Conservation (phyloP, 306 rosid genomes). For the Sesbania bispinosa region DNA sequence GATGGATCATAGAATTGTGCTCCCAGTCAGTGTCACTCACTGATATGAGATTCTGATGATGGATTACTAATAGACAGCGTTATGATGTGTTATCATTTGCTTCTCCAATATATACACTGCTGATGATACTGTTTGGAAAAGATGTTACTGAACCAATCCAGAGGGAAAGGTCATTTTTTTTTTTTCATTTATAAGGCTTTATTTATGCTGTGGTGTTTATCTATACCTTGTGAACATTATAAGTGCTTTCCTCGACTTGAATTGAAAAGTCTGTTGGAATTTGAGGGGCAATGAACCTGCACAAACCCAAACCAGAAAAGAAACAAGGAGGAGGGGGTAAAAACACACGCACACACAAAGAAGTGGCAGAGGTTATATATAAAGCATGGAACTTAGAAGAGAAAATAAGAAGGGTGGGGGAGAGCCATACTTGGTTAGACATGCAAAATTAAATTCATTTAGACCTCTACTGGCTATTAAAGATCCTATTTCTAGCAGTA, state of each 20-base stretch:
- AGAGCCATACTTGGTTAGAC: slow-evolving; percentile 9
- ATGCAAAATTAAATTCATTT: background rate
- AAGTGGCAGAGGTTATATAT: background rate
- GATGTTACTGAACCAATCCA: background rate
- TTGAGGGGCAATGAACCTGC: slow-evolving; percentile 83
- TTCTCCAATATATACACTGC: background rate
- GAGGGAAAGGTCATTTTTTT: background rate
- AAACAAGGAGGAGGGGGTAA: background rate
- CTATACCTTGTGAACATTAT: slow-evolving; percentile 84
- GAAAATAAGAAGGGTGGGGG: background rate
- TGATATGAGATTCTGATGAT: slow-evolving; percentile 1
- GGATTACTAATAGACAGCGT: background rate
- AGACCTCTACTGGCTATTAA: background rate
- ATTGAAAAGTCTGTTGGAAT: slow-evolving; percentile 75
- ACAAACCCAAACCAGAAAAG: slow-evolving; percentile 18
- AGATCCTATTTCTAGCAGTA: slow-evolving; percentile 23
- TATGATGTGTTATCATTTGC: slow-evolving; percentile 7
- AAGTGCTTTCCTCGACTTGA: slow-evolving; percentile 64
- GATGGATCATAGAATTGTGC: slow-evolving; percentile 18
- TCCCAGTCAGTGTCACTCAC: slow-evolving; percentile 25
- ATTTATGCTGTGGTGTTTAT: background rate
- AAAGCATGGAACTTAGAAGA: background rate
- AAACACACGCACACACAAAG: background rate
- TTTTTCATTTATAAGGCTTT: slow-evolving; percentile 1
- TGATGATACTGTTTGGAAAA: slow-evolving; percentile 5